Evolutionary conservation across 1,284 basidiomycete genomes (phyloP), one percentile per base, ranked within the genome.

Genomic region (Xerocomus minutiporus): DNA sequence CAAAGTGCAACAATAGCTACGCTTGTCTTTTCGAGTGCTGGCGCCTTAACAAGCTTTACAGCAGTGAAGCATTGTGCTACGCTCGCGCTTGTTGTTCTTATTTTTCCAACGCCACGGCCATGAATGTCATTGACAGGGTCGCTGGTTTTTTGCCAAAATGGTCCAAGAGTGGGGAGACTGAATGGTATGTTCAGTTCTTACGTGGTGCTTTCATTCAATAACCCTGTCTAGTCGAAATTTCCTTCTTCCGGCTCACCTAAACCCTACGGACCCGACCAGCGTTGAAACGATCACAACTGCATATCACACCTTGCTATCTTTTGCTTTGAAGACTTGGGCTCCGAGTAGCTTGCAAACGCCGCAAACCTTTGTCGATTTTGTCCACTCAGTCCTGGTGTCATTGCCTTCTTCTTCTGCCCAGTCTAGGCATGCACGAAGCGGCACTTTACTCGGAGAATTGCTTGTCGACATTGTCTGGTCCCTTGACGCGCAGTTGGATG

Each of bases 401-500:
- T 74, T 88, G 8, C 88, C 88, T 15, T 88, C 86, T 15, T 86
- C 85, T n/a, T 66, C 73, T 20, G 68, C 61, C 8, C 67, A 65
- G 52, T 63, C 69, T 29, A 68, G 59, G 48, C 58, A 68, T 20
- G 69, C 75, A 9, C 67, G 74, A 2, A 73, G 75, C 56, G 69
- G 69, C 12, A 59, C 70, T 1, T 62, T 74, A 0, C 81, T 89
- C 54, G 83, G 83, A 15, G 88, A 91, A 59, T 64, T 82, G 41
- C 70, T 92, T 4, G 77, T 93, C 17, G 90, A 93, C 63, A 75
- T 87, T 60, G 73, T 91, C 40, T 93, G 90, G 90, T 77, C 86
- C 25, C 66, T 88, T 48, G 89, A 93, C 66, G 75, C 79, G 31
- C 81, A 86, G 57, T 67, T 92, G 54, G 89, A 92, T 54, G 88